phyloP scores from a whole-genome alignment of 441 rosid genomes.

The Mallotus japonicus region DNA sequence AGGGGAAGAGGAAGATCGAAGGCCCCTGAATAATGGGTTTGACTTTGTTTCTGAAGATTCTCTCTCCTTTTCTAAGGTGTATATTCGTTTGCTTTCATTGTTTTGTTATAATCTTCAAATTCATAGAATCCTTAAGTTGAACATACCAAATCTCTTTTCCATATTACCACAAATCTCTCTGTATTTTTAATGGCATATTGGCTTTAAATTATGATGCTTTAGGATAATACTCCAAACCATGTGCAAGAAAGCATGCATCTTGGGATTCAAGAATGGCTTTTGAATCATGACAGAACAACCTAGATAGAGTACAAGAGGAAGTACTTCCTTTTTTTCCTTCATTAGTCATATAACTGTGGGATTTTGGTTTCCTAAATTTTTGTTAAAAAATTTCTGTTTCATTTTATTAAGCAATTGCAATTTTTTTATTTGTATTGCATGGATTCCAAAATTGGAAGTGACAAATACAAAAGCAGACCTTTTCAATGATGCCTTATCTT shows the following conservation, averaged over 20 bases:
- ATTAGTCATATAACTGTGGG: no score
- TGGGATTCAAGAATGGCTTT: not conserved
- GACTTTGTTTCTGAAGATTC: constrained; percentile 42
- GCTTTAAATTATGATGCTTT: not conserved
- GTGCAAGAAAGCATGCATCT: not conserved
- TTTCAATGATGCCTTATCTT: not conserved
- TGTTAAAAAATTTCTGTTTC: not conserved
- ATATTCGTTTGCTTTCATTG: no score
- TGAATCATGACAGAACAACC: not conserved
- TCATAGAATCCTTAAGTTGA: not conserved
- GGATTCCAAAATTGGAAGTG: not conserved
- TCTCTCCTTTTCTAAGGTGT: constrained; percentile 56
- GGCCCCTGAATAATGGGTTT: constrained; percentile 36
- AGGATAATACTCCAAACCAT: not conserved
- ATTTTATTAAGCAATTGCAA: no score
- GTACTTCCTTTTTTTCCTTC: no score
- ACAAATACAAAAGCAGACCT: not conserved
- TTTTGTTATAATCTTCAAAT: not conserved
- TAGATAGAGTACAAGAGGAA: no score
- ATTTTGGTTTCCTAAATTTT: no score
- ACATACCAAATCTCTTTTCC: not conserved
- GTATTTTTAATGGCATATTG: not conserved
- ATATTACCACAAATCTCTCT: not conserved
- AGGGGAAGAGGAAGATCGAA: constrained; percentile 49
- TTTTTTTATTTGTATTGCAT: not conserved